phyloP scores from a whole-genome alignment of 805 yeast genomes.

The Hanseniaspora clermontiae region DNA sequence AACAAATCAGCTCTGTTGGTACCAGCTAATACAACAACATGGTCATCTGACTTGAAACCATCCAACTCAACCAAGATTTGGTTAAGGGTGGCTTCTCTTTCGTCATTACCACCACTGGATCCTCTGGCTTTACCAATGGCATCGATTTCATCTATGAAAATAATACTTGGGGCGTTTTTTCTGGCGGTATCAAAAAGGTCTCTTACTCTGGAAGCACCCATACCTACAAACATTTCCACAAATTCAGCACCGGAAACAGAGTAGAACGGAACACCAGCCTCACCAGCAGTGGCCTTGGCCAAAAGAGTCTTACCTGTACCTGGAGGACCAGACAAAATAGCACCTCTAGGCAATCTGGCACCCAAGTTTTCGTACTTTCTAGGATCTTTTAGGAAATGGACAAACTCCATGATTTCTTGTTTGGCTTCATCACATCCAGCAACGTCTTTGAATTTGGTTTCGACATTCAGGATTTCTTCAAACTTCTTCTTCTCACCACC shows the following conservation, averaged over 20 bases:
- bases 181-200: constrained; percentile 84
- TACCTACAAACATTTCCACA: constrained; percentile 96
- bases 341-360: constrained; percentile 92
- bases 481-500: constrained; percentile 68
- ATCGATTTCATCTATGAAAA: constrained; percentile 89
- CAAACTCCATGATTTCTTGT: constrained; percentile 92
- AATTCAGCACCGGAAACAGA: constrained; percentile 90
- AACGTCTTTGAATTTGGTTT: constrained; percentile 73
- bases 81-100: constrained; percentile 83
- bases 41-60: constrained; percentile 78
- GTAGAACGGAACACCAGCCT: constrained; percentile 85
- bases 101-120: constrained; percentile 76
- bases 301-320: constrained; percentile 92
- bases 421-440: constrained; percentile 94
- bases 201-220: constrained; percentile 89
- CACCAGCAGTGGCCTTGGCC: constrained; percentile 95
- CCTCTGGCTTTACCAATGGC: constrained; percentile 84
- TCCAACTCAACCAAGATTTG: constrained; percentile 93
- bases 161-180: constrained; percentile 78
- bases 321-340: constrained; percentile 86
- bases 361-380: constrained; percentile 74
- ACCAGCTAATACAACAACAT: constrained; percentile 88
- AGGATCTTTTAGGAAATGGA: constrained; percentile 75
- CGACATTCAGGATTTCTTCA: constrained; percentile 72
- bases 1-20: constrained; percentile 86